Conservation (phyloP, 2,329 filamentous ascomycete species). For the Didymosphaeria variabile region DNA sequence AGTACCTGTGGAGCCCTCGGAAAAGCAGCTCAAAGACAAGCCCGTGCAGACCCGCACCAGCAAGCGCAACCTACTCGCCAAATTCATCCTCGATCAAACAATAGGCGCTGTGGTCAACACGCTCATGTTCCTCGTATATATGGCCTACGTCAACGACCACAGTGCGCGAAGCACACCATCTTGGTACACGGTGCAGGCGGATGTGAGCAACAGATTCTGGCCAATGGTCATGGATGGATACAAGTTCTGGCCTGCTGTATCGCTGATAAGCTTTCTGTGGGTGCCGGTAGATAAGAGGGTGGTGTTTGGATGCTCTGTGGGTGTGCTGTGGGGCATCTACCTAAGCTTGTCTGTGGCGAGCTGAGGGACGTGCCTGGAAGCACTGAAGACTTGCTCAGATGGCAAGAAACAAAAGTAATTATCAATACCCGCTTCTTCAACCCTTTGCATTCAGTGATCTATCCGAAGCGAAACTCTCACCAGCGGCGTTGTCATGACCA, state of each 20-base stretch:
- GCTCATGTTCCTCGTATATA: slow-evolving; percentile 68
- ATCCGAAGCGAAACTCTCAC: background rate
- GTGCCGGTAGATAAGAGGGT: slow-evolving; percentile 76
- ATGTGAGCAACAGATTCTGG: slow-evolving; percentile 64
- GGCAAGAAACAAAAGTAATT: background rate
- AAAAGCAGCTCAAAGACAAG: slow-evolving; percentile 44
- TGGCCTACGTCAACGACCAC: slow-evolving; percentile 57
- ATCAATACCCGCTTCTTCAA: background rate
- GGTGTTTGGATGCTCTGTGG: slow-evolving; percentile 75
- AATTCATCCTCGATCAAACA: slow-evolving; percentile 75
- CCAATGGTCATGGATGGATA: slow-evolving; percentile 67
- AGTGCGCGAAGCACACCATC: slow-evolving; percentile 46
- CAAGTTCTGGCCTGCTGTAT: slow-evolving; percentile 76
- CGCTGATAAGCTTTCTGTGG: slow-evolving; percentile 74
- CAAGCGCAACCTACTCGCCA: slow-evolving; percentile 70
- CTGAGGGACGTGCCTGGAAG: background rate
- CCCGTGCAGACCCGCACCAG: slow-evolving; percentile 53
- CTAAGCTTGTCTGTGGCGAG: slow-evolving; percentile 67
- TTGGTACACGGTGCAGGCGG: slow-evolving; percentile 33
- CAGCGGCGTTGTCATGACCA: background rate
- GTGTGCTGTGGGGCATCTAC: slow-evolving; percentile 78
- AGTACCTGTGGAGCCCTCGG: slow-evolving; percentile 46
- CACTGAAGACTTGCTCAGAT: background rate
- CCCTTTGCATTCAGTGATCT: background rate
- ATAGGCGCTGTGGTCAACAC: slow-evolving; percentile 72